These are phyloP conservation scores for Entomortierella beljakovae DNA, from an alignment of 192 early-diverging fungal genomes.

Conservation along the genomic window DNA sequence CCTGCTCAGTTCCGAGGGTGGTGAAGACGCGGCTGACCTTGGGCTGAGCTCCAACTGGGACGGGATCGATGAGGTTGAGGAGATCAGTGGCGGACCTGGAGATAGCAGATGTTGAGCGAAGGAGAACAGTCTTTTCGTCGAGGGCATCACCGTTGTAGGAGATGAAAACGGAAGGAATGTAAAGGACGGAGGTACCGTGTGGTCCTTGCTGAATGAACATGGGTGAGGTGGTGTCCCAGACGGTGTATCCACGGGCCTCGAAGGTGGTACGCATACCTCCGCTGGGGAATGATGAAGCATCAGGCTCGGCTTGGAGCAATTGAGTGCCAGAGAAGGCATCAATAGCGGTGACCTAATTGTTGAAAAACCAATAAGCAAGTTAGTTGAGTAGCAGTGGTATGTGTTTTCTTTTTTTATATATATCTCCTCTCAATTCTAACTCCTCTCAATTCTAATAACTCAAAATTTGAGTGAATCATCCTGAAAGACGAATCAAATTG, in stretches of 20 bases:
- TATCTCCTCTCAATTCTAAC: neutral
- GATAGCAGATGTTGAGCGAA: conserved; percentile 91
- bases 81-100: conserved; percentile 86
- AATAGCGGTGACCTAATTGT: conserved; percentile 78
- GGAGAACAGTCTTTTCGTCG: conserved; percentile 98
- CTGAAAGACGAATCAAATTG: neutral
- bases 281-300: conserved; percentile 99
- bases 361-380: neutral
- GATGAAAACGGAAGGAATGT: conserved; percentile 98
- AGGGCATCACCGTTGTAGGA: conserved; percentile 99
- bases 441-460: too few relatives aligned
- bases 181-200: conserved; percentile 92
- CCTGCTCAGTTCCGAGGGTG: conserved; percentile 98
- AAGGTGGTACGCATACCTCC: conserved; percentile 98
- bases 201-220: conserved; percentile 96
- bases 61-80: conserved; percentile 80
- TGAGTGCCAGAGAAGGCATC: conserved; percentile 98
- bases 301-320: conserved; percentile 98
- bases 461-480: neutral
- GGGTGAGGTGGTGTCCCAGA: conserved; percentile 97
- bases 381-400: neutral
- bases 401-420: neutral
- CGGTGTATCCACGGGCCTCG: conserved; percentile 99
- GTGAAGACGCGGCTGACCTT: conserved; percentile 87
- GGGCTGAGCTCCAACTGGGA: conserved; percentile 64